These are phyloP conservation scores for Aspergillus caelatus DNA, from an alignment of 2,329 filamentous ascomycete species.

Conservation along the genomic window DNA sequence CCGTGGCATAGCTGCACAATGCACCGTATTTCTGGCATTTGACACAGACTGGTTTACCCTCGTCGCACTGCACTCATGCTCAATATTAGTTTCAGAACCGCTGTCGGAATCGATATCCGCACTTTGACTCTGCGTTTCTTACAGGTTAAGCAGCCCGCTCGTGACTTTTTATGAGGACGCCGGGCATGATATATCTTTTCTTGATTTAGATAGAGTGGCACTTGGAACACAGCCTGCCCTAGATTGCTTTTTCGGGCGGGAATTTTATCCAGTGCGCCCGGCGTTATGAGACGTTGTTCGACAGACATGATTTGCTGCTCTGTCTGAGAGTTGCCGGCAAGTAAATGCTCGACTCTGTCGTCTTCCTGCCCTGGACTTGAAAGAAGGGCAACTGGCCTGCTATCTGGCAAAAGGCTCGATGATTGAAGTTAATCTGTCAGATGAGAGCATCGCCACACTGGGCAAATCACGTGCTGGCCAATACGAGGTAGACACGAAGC, in stretches of 20 bases:
- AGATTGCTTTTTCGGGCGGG: no score
- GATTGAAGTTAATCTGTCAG: neutral
- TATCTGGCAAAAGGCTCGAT: neutral
- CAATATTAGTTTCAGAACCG: neutral
- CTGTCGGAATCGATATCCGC: neutral
- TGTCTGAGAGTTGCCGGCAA: neutral
- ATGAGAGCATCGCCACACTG: neutral
- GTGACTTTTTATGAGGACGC: constrained; percentile 31
- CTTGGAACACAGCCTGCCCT: constrained; percentile 18
- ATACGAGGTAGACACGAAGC: neutral
- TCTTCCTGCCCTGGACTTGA: no score
- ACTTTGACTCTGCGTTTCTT: constrained; percentile 36
- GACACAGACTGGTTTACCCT: constrained; percentile 29
- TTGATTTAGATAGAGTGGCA: neutral
- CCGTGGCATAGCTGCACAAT: constrained; percentile 25
- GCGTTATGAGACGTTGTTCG: neutral
- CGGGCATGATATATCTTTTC: constrained; percentile 16
- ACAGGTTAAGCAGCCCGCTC: constrained; percentile 31
- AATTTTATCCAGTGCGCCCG: neutral
- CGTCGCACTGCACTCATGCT: constrained; percentile 29
- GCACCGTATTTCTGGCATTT: constrained; percentile 28
- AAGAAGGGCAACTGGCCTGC: neutral
- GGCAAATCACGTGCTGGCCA: neutral
- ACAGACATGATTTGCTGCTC: neutral
- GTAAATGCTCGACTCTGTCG: no score